These are phyloP conservation scores for Microbotryum lychnidis-dioicae DNA, from an alignment of 1,284 basidiomycete genomes.

Conservation along the genomic window DNA sequence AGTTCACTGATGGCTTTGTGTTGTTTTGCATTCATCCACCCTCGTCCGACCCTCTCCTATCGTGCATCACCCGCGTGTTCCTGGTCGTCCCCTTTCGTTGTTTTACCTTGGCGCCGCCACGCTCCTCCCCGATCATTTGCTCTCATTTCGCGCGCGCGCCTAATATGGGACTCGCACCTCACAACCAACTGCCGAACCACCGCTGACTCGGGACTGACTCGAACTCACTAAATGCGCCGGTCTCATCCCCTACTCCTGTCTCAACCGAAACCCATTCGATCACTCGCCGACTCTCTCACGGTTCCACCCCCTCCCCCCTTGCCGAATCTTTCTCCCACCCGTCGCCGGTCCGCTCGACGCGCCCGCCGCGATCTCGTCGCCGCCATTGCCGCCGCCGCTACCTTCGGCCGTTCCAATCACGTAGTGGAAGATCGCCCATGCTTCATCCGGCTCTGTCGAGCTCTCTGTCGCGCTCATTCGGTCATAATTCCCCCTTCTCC, in stretches of 20 bases:
- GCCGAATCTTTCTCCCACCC: not conserved
- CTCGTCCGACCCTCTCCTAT: too few relatives aligned
- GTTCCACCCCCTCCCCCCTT: not conserved
- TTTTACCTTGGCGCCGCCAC: too few relatives aligned
- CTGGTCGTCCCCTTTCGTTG: too few relatives aligned
- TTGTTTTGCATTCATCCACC: too few relatives aligned
- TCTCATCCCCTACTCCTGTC: not conserved
- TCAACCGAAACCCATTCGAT: not conserved
- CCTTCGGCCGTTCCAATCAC: not conserved
- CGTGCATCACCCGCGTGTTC: too few relatives aligned
- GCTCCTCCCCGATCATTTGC: too few relatives aligned
- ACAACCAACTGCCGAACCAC: not conserved
- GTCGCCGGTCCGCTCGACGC: not conserved
- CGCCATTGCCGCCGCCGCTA: not conserved
- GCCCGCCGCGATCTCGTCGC: not conserved
- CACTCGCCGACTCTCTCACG: not conserved
- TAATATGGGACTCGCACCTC: not conserved
- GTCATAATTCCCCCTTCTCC: constrained; percentile 31
- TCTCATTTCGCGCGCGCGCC: not conserved
- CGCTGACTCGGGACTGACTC: constrained; percentile 1
- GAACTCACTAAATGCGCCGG: not conserved
- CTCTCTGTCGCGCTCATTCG: constrained; percentile 29
- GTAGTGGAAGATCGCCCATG: constrained; percentile 20
- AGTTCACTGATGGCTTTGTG: too few relatives aligned
- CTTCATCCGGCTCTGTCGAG: constrained; percentile 30